These are phyloP conservation scores for Diaporthe caulivora DNA, from an alignment of 2,329 filamentous ascomycete genomes.

Conservation along the genomic window DNA sequence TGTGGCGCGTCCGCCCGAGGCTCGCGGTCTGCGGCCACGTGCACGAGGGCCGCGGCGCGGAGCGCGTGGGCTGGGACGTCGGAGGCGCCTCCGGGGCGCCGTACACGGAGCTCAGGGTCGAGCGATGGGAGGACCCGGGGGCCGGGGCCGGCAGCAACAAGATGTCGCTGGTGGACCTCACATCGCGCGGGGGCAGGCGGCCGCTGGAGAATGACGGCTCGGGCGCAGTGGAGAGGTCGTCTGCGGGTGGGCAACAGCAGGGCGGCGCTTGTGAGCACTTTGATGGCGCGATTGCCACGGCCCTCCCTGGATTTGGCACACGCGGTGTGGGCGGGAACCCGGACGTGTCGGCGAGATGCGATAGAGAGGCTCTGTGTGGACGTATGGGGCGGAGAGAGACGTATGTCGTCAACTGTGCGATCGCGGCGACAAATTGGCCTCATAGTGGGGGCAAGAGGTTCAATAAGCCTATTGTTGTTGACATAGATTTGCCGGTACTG, in stretches of 20 bases:
- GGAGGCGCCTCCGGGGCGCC: constrained; percentile 50
- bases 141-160: constrained; percentile 66
- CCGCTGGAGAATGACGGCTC: constrained; percentile 63
- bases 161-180: constrained; percentile 73
- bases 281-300: constrained; percentile 28
- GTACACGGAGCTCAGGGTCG: constrained; percentile 58
- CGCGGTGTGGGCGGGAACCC: constrained; percentile 56
- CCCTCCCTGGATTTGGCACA: constrained; percentile 47
- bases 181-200: constrained; percentile 53
- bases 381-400: constrained; percentile 72
- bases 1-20: constrained; percentile 72
- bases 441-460: constrained; percentile 72
- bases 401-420: constrained; percentile 83
- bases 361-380: constrained; percentile 55
- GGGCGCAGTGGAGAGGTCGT: background rate
- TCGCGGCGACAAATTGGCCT: constrained; percentile 77
- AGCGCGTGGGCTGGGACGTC: constrained; percentile 72
- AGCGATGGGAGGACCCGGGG: constrained; percentile 71
- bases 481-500: constrained; percentile 78
- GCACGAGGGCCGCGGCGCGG: constrained; percentile 75
- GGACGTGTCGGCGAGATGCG: constrained; percentile 53
- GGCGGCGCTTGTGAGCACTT: background rate
- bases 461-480: constrained; percentile 87
- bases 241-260: background rate
- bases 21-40: constrained; percentile 80